Evolutionary conservation across 352 stramenopile species (phyloP), one percentile per base, ranked within the genome.

Genomic region (Lagenidium sp.): DNA sequence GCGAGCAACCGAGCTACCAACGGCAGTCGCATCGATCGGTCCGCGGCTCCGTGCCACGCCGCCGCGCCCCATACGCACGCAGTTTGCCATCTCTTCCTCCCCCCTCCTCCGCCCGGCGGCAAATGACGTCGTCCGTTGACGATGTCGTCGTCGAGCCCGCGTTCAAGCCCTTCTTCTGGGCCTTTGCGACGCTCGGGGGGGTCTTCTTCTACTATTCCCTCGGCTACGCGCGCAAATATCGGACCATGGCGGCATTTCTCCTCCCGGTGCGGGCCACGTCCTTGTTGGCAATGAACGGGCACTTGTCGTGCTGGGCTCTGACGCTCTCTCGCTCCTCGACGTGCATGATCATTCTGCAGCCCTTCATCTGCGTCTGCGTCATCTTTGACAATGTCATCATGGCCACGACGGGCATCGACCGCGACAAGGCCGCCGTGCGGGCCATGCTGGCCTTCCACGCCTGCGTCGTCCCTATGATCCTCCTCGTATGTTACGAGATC

Each of bases 401-500:
- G 69, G 76, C 79, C 22, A 85, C 75, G 10, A 86, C 70, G 6
- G 79, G 75, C 4, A 63, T 89, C 40, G 60, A 89, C 55, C 74
- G 68, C 32, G 52, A 60, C 40, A 66, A 66, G 21, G 38, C 48
- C 4, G 69, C 58, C 36, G 78, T 78, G 20, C 65, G 84, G 42
- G 65, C 67, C 31, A 89, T 92, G 79, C 53, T 92, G 6, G 79
- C 72, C 13, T 85, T 92, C 50, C 79, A 89, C 50, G 63, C 79
- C 29, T 89, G 76, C 47, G 69, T 95, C 35, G 85, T 80, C 25
- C 85, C 85, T 0, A 73, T 94, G 58, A 63, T 94, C 36, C 55
- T 95, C 35, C 60, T 95, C 16, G 74, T 91, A 3, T 90, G 81
- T 62, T 95, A 94, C 50, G 84, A 95, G 57, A 59, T 95, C 51